Conservation (phyloP, 2,329 filamentous ascomycete species). For the Madurella fahalii region DNA sequence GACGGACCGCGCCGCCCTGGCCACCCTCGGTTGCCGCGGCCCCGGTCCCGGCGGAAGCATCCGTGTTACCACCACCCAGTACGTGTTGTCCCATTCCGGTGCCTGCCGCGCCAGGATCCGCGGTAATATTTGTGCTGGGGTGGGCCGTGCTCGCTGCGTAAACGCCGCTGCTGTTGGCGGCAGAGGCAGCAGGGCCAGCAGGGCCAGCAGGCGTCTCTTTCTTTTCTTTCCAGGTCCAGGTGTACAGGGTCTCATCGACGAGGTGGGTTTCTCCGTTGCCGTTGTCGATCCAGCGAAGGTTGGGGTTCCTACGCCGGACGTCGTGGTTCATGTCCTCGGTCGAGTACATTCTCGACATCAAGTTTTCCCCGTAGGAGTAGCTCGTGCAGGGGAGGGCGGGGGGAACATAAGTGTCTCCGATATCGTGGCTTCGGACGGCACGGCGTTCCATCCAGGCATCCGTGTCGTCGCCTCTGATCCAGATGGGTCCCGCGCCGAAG, state of each 20-base stretch:
- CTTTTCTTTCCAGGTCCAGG: neutral
- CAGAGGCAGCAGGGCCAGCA: neutral
- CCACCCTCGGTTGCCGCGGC: too few relatives aligned
- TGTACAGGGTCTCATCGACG: neutral
- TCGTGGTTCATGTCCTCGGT: neutral
- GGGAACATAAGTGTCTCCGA: neutral
- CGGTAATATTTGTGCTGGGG: too few relatives aligned
- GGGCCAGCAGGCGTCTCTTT: neutral
- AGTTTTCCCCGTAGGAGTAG: neutral
- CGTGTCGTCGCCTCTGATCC: too few relatives aligned
- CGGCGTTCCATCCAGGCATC: too few relatives aligned
- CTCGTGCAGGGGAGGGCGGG: neutral
- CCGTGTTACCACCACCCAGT: too few relatives aligned
- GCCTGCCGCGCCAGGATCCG: too few relatives aligned
- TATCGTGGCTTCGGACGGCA: neutral
- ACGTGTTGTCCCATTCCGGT: too few relatives aligned
- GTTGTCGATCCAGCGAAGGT: neutral
- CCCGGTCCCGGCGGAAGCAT: too few relatives aligned
- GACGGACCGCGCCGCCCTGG: too few relatives aligned
- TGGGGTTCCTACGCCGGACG: neutral
- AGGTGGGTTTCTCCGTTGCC: neutral
- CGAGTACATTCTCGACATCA: neutral
- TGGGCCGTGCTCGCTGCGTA: too few relatives aligned
- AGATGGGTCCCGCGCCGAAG: too few relatives aligned
- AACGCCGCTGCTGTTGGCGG: too few relatives aligned